These are phyloP conservation scores for Penicillium sp. DNA, from an alignment of 2,329 filamentous ascomycete genomes.

Conservation along the genomic window DNA sequence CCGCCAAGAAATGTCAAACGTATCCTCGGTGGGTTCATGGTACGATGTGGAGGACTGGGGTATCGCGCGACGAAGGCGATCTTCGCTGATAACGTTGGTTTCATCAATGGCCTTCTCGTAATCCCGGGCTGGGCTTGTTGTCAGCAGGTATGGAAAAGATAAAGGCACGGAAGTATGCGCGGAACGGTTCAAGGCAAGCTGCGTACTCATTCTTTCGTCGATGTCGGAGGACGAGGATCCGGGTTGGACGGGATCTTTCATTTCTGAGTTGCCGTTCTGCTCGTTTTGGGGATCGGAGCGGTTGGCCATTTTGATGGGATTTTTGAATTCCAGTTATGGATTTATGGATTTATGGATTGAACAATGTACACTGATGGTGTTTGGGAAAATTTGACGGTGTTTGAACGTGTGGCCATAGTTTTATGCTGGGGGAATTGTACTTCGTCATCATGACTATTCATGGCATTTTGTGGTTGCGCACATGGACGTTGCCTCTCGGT, in stretches of 20 bases:
- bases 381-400: not conserved
- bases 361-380: not conserved
- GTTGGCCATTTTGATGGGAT: not conserved
- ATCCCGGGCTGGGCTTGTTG: conserved; percentile 6
- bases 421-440: not conserved
- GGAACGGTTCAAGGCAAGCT: not conserved
- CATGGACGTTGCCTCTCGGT: not conserved
- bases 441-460: conserved; percentile 6
- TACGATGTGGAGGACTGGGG: conserved; percentile 13
- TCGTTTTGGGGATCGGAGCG: not conserved
- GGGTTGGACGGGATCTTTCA: not conserved
- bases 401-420: not conserved
- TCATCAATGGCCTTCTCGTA: conserved; percentile 16
- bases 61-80: conserved; percentile 13
- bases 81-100: conserved; percentile 14
- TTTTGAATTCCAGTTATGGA: not conserved
- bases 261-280: not conserved
- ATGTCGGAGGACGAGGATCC: not conserved
- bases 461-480: not conserved
- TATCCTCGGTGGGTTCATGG: conserved; percentile 16
- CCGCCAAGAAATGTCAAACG: conserved; percentile 5
- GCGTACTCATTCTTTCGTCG: conserved; percentile 5
- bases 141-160: not conserved
- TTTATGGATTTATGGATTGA: not conserved
- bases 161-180: not conserved